Base-by-base conservation (phyloP, 805 yeast genomes). In the Pichia rugopelliculosa region DNA sequence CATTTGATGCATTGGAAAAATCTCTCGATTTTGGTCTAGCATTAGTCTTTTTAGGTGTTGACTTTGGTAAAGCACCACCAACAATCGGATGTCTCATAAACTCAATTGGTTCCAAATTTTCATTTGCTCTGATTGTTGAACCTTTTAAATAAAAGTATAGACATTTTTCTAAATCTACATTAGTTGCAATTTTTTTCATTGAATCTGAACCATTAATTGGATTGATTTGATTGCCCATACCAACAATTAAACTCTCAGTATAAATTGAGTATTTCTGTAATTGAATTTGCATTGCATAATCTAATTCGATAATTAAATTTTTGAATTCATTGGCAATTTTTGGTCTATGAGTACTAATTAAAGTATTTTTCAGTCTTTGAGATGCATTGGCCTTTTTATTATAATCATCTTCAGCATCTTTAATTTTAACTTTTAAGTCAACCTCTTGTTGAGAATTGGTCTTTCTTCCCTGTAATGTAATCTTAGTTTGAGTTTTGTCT, bases 391-490 rank as follows among this genome's bases (percentile, higher is more conserved):
- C 95, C 59, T 78, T 84, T 58, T 77, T 79, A 62, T 82, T 81
- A 68, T 88, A 93, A 53, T 93, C 99, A 46, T 77, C 75, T 64
- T 93, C 97, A 0, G 97, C 95, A 46, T 72, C 67, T 54, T 84
- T 87, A 41, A 93, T 87, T 60, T 91, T 90, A 46, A 82, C 70
- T 51, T 76, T 80, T 18, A 91, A 70, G 43, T 90, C 96, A 60
- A 91, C 98, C 61, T 93, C 98, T 61, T 83, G 86, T 67, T 91
- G 97, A 45, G 82, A 84, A 1, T 85, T 80, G 0, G 89, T 81
- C 55, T 83, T 84, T 37, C 87, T 77, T 50, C 85, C 84, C 60
- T 87, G 87, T 61, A 93, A 74, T 2, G 91, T 79, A 44, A 90
- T 81, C 53, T 85, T 84, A 56, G 87, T 87, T 64, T 85, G 87